Conservation (phyloP, 2,329 filamentous ascomycete species). For the Paraphaeosphaeria sporulosa region DNA sequence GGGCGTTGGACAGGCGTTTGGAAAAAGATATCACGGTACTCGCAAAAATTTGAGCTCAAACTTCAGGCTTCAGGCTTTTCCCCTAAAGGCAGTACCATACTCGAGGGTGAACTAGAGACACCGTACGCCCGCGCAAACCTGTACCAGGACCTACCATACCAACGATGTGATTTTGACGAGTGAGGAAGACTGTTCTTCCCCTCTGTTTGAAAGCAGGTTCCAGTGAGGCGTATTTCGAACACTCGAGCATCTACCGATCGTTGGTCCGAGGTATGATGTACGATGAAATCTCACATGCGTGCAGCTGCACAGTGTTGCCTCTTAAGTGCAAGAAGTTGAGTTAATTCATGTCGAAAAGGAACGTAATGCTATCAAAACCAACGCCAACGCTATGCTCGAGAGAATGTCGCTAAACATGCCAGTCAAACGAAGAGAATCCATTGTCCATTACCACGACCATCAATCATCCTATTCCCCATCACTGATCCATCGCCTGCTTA, state of each 20-base stretch:
- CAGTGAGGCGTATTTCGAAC: background rate
- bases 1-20: conserved; percentile 3
- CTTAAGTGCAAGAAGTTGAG: too few relatives aligned
- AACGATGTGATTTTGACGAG: too few relatives aligned
- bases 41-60: background rate
- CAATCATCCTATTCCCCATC: background rate
- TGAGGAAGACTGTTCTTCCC: background rate
- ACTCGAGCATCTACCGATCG: background rate
- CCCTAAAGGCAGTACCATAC: too few relatives aligned
- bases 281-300: too few relatives aligned
- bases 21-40: background rate
- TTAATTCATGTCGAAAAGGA: background rate
- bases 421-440: too few relatives aligned
- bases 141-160: too few relatives aligned
- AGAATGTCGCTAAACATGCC: background rate
- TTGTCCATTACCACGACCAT: too few relatives aligned
- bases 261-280: background rate
- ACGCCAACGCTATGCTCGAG: conserved; percentile 3
- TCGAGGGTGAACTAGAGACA: too few relatives aligned
- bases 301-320: too few relatives aligned
- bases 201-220: too few relatives aligned
- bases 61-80: too few relatives aligned
- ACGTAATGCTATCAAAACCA: background rate
- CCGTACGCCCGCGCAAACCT: too few relatives aligned
- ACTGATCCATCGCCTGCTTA: conserved; percentile 15